Evolutionary conservation across 257 asterid species (phyloP).

Genomic region (Nicotiana undulata): DNA sequence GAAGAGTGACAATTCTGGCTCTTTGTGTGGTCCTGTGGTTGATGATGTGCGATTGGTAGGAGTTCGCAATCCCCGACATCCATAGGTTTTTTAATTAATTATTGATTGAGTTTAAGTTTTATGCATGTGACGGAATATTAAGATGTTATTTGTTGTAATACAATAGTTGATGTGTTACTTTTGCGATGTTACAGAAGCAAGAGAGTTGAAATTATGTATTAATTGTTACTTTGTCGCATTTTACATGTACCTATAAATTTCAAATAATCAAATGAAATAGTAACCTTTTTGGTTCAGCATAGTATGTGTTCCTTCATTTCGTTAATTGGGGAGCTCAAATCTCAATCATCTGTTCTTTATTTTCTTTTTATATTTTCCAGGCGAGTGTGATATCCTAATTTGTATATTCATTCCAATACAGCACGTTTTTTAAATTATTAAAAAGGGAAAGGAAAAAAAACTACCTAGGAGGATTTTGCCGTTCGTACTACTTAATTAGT

Average conservation of each 20-base stretch:
- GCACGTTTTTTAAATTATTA: no score
- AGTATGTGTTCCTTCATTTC: not conserved
- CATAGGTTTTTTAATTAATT: not conserved
- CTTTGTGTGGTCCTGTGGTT: conserved; percentile 21
- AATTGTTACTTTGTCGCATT: not conserved
- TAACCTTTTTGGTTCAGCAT: not conserved
- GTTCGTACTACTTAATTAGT: no score
- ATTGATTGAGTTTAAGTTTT: not conserved
- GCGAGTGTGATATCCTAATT: no score
- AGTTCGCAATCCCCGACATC: conserved; percentile 5
- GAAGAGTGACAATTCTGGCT: conserved; percentile 13
- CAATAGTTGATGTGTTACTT: not conserved
- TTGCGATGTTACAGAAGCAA: not conserved
- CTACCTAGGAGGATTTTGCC: no score
- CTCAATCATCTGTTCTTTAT: not conserved
- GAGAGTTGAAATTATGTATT: not conserved
- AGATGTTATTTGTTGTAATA: not conserved
- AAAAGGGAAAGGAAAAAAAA: no score
- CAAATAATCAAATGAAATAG: not conserved
- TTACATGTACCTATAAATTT: not conserved
- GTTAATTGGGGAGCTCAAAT: not conserved
- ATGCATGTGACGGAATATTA: not conserved
- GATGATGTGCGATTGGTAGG: conserved; percentile 19
- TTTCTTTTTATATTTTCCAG: no score
- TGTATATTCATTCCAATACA: no score